Conservation (phyloP, 305 asterid genomes). For the Solanum hybrid region DNA sequence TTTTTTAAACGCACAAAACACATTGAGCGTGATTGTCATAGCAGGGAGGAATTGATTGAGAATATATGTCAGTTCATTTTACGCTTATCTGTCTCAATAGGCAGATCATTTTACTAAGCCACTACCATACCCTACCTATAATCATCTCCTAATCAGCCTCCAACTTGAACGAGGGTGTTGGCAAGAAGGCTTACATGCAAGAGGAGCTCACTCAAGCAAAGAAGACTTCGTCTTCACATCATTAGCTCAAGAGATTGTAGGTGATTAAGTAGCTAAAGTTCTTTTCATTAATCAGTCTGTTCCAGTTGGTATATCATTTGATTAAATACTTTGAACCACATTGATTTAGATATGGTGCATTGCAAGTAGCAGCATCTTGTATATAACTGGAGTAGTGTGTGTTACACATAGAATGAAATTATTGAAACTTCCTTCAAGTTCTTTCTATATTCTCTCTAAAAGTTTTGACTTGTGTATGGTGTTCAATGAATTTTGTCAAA, state of each 20-base stretch:
- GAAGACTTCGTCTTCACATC: background rate
- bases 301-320: background rate
- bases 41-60: background rate
- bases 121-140: background rate
- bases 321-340: background rate
- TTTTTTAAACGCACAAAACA: background rate
- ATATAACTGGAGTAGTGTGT: background rate
- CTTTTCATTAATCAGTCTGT: background rate
- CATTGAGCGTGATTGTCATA: background rate
- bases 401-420: background rate
- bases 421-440: background rate
- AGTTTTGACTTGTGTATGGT: background rate
- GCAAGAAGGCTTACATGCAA: background rate
- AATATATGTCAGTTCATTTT: background rate
- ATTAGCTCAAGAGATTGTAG: background rate
- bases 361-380: background rate
- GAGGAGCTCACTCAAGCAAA: background rate
- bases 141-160: background rate
- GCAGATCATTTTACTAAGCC: background rate
- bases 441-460: background rate
- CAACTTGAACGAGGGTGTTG: background rate
- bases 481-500: background rate
- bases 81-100: background rate
- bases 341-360: background rate
- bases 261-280: background rate